phyloP scores from a whole-genome alignment of 2,329 filamentous ascomycete species.

The Beauveria caledonica region DNA sequence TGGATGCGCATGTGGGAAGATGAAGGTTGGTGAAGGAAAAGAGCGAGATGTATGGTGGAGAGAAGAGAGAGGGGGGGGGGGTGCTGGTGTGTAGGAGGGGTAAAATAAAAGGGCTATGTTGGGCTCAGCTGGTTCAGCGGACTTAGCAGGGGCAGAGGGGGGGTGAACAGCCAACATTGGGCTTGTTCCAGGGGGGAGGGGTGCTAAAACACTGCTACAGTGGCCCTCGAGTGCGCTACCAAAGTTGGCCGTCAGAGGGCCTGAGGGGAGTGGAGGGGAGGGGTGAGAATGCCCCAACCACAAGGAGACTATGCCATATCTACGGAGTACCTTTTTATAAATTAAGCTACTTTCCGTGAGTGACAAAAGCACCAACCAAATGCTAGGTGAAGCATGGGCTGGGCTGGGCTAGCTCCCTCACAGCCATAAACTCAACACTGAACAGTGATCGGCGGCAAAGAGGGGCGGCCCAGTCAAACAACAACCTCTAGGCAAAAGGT shows the following conservation, averaged over 20 bases:
- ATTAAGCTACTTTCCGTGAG: no score
- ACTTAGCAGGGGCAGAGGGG: background rate
- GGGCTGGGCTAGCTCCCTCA: background rate
- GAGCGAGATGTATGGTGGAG: background rate
- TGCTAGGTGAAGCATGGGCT: constrained; percentile 2
- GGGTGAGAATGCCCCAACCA: background rate
- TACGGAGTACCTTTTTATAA: no score
- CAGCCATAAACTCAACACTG: background rate
- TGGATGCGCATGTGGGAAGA: constrained; percentile 6
- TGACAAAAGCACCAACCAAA: background rate
- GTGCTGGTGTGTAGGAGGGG: background rate
- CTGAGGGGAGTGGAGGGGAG: background rate
- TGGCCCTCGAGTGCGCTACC: no score
- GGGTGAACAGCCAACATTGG: background rate
- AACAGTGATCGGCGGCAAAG: constrained; percentile 1
- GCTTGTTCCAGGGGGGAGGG: background rate
- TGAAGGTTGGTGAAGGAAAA: background rate
- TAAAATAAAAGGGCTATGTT: background rate
- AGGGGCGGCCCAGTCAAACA: background rate
- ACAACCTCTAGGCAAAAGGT: constrained; percentile 1
- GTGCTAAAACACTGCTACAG: background rate
- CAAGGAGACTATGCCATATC: background rate
- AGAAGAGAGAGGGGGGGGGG: background rate
- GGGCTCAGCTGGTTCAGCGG: background rate
- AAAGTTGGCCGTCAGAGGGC: no score